Evolutionary conservation across 106 monocot genomes (phyloP), one percentile per base, ranked within the genome.

Genomic region (Amphibolis antarctica): DNA sequence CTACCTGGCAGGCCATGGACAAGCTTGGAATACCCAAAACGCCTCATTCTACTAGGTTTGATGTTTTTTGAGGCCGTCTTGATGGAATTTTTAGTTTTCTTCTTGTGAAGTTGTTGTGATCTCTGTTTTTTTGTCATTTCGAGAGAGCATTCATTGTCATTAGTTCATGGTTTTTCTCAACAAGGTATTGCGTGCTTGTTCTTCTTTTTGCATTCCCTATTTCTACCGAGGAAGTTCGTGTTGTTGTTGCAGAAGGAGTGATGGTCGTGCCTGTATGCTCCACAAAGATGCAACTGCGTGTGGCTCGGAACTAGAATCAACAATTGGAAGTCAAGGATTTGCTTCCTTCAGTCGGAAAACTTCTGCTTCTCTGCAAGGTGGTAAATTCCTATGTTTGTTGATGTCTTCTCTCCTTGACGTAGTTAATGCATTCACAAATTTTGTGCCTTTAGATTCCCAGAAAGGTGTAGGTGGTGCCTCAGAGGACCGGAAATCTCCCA

Each of bases 401-500:
- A 36, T 36, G 36, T 36, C 2, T 36, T 36, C 36, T 36, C 36
- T 36, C 36, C 36, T 36, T 36, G 36, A 2, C 7, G 7, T 36
- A 36, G 36, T 36, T 36, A 36, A 36, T 36, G 4, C 36, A 36
- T 36, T 36, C 21, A 20, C 52, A 20, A 18, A 18, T 51, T 18
- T 51, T 6, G 21, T 20, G 9, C 11, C 25, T 4, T 25, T 73
- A 45, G 72, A 68, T 20, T 44, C 65, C 9, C 71, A 75, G 53
- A 69, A 50, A 31, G 77, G 51, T 15, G 42, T 21, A 19, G 14
- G 6, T 20, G 43, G 71, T 24, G 46, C 45, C 23, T n/a, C 60
- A 0, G 74, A 71, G 11, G 67, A 28, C 15, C 26, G 28, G 23
- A 17, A 25, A 17, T 75, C 82, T 20, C 71, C 78, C n/a, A 56